A percentile compares a stretch with the other conserved stretches of the same genome.
These are phyloP conservation scores for Penicillium sp. DNA, from an alignment of 2,329 filamentous ascomycete species.

Conservation along the genomic window DNA sequence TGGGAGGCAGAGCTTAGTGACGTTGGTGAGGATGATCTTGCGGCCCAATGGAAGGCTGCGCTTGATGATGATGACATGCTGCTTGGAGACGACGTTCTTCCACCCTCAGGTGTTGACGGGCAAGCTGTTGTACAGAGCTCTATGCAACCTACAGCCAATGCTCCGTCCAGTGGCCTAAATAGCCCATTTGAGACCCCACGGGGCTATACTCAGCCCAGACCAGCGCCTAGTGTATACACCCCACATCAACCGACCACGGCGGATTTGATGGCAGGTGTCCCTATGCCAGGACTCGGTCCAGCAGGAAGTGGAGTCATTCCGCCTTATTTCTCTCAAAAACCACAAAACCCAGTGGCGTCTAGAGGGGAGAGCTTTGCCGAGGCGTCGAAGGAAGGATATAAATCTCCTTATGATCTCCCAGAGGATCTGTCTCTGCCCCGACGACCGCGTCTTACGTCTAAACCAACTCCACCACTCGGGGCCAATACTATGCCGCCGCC, in stretches of 20 bases:
- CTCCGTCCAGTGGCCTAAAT: conserved; percentile 14
- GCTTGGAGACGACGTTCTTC: conserved; percentile 56
- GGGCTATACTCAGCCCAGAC: conserved; percentile 17
- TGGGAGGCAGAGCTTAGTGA: conserved; percentile 79
- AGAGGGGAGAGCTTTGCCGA: conserved; percentile 80
- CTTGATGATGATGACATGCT: conserved; percentile 68
- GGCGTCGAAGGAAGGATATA: conserved; percentile 85
- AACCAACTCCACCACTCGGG: conserved; percentile 46
- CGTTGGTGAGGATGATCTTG: conserved; percentile 56
- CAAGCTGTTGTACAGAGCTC: conserved; percentile 22
- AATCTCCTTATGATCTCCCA: conserved; percentile 90
- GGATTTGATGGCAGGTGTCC: conserved; percentile 40
- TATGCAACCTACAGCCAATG: conserved; percentile 16
- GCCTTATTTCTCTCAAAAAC: conserved; percentile 26
- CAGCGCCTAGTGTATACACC: conserved; percentile 44
- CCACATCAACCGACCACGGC: conserved; percentile 49
- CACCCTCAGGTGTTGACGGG: conserved; percentile 17
- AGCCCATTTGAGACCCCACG: conserved; percentile 29
- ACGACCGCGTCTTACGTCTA: conserved; percentile 58
- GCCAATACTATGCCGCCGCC: conserved; percentile 46
- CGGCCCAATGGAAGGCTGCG: conserved; percentile 58
- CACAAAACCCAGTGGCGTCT: conserved; percentile 30
- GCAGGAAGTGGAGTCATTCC: conserved; percentile 13
- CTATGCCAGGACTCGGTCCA: conserved; percentile 19
- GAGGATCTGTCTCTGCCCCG: conserved; percentile 68